phyloP scores from a whole-genome alignment of 192 early-diverging fungal species.

The Phlyctochytrium bullatum region DNA sequence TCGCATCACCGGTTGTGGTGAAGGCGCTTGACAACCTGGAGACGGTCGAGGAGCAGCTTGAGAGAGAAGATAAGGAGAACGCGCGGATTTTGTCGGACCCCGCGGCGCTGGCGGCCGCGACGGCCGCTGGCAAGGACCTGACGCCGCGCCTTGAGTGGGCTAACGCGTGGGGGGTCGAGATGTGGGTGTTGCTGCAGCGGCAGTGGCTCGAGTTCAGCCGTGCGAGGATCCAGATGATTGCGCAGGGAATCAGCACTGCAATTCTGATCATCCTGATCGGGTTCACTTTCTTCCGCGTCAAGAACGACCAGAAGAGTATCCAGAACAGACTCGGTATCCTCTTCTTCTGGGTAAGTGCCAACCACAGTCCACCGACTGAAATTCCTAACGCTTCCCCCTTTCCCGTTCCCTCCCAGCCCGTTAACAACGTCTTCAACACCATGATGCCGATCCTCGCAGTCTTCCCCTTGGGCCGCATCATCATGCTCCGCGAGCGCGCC shows the following conservation, averaged over 20 bases:
- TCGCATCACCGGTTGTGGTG: no score
- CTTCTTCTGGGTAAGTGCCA: constrained; percentile 34
- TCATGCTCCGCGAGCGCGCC: constrained; percentile 56
- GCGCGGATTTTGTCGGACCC: no score
- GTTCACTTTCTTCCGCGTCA: constrained; percentile 9
- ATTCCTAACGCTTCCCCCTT: neutral
- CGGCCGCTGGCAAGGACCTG: no score
- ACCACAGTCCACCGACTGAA: no score
- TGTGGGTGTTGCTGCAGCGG: constrained; percentile 32
- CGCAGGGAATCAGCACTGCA: constrained; percentile 50
- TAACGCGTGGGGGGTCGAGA: neutral
- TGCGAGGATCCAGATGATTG: constrained; percentile 39
- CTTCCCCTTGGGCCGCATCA: constrained; percentile 20
- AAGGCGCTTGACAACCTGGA: no score
- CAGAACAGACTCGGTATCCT: constrained; percentile 14
- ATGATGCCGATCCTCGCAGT: constrained; percentile 17
- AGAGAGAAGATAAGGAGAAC: no score
- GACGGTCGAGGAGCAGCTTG: no score
- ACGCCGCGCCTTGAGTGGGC: no score
- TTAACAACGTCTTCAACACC: neutral
- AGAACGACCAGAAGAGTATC: neutral
- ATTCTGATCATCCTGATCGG: constrained; percentile 10
- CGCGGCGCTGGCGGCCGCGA: no score
- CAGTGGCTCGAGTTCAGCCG: constrained; percentile 38
- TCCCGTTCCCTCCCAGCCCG: neutral